phyloP scores from a whole-genome alignment of 139 green algal species.

The Chlamydomonas applanata region DNA sequence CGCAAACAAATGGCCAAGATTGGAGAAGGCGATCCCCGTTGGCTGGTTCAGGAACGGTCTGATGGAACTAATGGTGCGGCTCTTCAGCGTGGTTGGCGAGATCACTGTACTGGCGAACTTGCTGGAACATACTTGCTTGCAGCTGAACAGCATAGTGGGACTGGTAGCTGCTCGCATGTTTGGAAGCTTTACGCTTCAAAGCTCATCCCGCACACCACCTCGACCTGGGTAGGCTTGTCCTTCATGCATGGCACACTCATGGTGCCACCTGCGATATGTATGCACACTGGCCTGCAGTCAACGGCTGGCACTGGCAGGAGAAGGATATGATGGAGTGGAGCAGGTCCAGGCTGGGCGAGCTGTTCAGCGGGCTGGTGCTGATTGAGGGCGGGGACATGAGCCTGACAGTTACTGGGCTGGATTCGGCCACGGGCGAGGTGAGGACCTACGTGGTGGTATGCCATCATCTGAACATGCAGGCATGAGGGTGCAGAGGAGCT shows the following conservation, averaged over 20 bases:
- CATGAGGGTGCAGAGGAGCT: too few species aligned
- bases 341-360: constrained; percentile 53
- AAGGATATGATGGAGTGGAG: constrained; percentile 75
- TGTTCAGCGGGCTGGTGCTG: constrained; percentile 49
- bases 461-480: too few species aligned
- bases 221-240: too few species aligned
- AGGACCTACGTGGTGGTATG: neutral
- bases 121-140: too few species aligned
- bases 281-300: constrained; percentile 74
- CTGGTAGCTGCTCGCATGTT: too few species aligned
- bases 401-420: constrained; percentile 17
- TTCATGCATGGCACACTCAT: neutral
- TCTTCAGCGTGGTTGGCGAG: too few species aligned
- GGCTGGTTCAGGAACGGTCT: constrained; percentile 82
- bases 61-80: constrained; percentile 12
- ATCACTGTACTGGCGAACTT: too few species aligned
- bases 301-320: constrained; percentile 89
- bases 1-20: constrained; percentile 74
- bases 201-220: too few species aligned
- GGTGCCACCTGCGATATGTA: too few species aligned
- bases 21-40: constrained; percentile 84
- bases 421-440: constrained; percentile 27
- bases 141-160: too few species aligned
- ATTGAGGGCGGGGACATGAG: constrained; percentile 9
- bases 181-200: too few species aligned